phyloP scores from a whole-genome alignment of 2,329 filamentous ascomycete genomes.

The Madurella fahalii region DNA sequence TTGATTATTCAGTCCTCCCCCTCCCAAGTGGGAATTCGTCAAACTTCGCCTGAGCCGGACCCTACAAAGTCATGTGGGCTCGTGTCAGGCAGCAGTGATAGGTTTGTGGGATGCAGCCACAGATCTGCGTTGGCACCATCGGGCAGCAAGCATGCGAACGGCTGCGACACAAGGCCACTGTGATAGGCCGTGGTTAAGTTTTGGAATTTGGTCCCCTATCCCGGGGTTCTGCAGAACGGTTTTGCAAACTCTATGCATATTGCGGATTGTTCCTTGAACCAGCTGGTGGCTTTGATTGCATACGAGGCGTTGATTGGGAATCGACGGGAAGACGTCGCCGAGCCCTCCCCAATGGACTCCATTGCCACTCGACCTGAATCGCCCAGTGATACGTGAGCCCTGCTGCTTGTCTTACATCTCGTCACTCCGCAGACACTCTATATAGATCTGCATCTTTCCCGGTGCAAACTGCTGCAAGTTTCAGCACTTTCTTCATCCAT shows the following conservation, averaged over 20 bases:
- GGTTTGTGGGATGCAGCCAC: constrained; percentile 4
- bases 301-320: neutral
- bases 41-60: neutral
- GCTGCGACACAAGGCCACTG: neutral
- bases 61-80: constrained; percentile 1
- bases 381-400: neutral
- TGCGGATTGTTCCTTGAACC: too few species aligned
- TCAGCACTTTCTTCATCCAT: neutral
- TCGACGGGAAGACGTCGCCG: neutral
- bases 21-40: neutral
- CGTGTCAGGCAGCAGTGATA: constrained; percentile 2
- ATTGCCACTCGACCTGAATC: neutral
- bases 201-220: neutral
- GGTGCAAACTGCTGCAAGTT: neutral
- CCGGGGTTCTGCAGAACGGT: neutral
- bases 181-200: constrained; percentile 10
- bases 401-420: neutral
- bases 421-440: neutral
- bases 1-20: neutral
- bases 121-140: constrained; percentile 17
- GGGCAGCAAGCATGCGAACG: constrained; percentile 16
- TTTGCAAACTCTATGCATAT: neutral
- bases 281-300: too few species aligned
- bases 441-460: neutral
- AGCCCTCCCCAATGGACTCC: neutral